Evolutionary conservation across 768 basidiomycete species (phyloP).

Genomic region (Mycena sanguinolenta): DNA sequence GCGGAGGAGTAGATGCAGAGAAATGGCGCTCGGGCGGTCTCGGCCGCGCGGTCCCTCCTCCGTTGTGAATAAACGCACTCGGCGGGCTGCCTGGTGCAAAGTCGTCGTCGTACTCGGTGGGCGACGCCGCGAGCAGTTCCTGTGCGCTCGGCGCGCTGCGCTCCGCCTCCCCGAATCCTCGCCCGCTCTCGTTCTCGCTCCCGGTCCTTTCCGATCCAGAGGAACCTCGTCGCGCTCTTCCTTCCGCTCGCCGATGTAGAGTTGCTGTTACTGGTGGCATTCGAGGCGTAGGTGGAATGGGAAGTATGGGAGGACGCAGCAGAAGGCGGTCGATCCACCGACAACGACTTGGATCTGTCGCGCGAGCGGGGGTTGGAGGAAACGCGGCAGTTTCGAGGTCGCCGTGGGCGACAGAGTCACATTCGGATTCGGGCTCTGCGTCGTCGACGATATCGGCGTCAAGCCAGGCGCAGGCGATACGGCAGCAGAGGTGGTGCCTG

Average conservation of each 20-base stretch:
- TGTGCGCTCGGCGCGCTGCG: constrained; percentile 6
- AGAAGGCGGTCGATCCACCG: constrained; percentile 16
- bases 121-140: constrained; percentile 37
- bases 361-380: constrained; percentile 62
- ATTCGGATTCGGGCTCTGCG: too few species aligned
- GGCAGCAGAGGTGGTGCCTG: too few species aligned
- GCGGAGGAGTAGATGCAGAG: constrained; percentile 42
- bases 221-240: constrained; percentile 6
- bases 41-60: constrained; percentile 56
- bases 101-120: neutral
- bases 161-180: constrained; percentile 24
- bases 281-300: neutral
- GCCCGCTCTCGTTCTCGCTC: constrained; percentile 20
- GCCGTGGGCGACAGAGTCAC: constrained; percentile 36
- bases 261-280: neutral
- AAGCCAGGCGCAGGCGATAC: too few species aligned
- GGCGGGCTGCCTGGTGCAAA: constrained; percentile 42
- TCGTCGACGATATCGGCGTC: too few species aligned
- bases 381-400: constrained; percentile 62
- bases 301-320: constrained; percentile 5
- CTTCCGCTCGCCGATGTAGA: constrained; percentile 1
- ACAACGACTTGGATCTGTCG: constrained; percentile 62
- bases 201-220: neutral
- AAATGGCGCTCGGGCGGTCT: constrained; percentile 17
- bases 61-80: constrained; percentile 45